A percentile compares a stretch with the other conserved stretches of the same genome.
phyloP scores from a whole-genome alignment of 1,139 yeast species.

The Candida gigantensis region DNA sequence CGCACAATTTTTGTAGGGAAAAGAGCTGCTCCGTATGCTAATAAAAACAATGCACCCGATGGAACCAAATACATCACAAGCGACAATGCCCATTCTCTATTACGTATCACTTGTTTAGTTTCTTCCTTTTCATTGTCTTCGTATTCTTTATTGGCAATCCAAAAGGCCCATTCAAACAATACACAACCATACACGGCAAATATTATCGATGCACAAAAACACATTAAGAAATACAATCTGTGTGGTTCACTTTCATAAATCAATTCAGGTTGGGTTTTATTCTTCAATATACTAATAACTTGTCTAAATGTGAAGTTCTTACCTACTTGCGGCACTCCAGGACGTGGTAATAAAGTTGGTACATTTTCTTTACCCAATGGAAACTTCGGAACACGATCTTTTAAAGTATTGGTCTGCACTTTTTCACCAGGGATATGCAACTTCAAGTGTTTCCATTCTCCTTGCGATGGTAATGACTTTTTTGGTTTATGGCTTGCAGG shows the following conservation, averaged over 20 bases:
- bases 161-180: conserved; percentile 57
- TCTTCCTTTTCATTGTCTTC: conserved; percentile 54
- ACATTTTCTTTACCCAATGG: conserved; percentile 67
- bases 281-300: conserved; percentile 60
- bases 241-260: conserved; percentile 86
- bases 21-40: conserved; percentile 47
- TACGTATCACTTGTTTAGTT: conserved; percentile 32
- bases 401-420: conserved; percentile 46
- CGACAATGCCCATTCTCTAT: conserved; percentile 40
- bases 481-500: conserved; percentile 24
- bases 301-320: conserved; percentile 57
- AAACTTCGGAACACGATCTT: conserved; percentile 59
- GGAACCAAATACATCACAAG: conserved; percentile 33
- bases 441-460: conserved; percentile 48
- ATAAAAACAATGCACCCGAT: conserved; percentile 38
- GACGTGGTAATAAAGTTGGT: conserved; percentile 71
- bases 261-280: conserved; percentile 65
- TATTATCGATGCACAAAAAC: conserved; percentile 68
- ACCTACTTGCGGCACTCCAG: conserved; percentile 73
- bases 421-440: conserved; percentile 65
- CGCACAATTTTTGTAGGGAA: conserved; percentile 71
- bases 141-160: conserved; percentile 58
- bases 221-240: conserved; percentile 67
- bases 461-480: conserved; percentile 33
- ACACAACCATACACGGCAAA: conserved; percentile 68